Evolutionary conservation across 2,329 filamentous ascomycete species (phyloP).

Genomic region (Cytospora schulzeri): DNA sequence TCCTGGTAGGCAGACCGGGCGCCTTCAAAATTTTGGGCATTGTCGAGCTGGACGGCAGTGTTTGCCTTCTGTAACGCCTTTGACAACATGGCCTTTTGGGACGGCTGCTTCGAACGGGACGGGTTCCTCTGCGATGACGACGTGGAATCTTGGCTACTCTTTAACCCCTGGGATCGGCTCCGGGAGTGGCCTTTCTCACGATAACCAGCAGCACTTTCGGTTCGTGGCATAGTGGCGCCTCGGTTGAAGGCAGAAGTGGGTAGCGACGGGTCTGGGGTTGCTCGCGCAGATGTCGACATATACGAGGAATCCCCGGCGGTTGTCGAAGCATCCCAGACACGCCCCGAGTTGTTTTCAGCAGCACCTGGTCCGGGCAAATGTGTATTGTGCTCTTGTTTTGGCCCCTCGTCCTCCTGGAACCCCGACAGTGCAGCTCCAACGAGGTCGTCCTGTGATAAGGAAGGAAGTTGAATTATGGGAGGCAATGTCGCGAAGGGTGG

Average conservation of each 20-base stretch:
- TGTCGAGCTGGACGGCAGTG: constrained; percentile 91
- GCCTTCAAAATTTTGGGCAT: constrained; percentile 91
- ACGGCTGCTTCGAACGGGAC: constrained; percentile 53
- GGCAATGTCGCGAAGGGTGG: constrained; percentile 43
- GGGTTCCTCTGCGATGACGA: constrained; percentile 35
- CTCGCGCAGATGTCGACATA: constrained; percentile 27
- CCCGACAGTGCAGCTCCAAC: constrained; percentile 25
- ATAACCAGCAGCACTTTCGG: constrained; percentile 35
- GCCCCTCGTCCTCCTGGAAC: background rate
- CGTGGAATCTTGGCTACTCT: constrained; percentile 47
- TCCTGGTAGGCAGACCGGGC: constrained; percentile 89
- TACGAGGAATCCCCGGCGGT: constrained; percentile 28
- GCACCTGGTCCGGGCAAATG: constrained; percentile 28
- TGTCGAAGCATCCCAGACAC: constrained; percentile 34
- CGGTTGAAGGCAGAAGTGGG: constrained; percentile 26
- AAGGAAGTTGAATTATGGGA: constrained; percentile 45
- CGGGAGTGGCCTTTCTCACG: constrained; percentile 45
- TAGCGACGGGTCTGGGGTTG: constrained; percentile 22
- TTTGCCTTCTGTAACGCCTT: constrained; percentile 94
- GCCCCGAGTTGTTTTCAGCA: constrained; percentile 27
- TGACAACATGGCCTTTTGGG: constrained; percentile 96
- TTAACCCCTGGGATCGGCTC: constrained; percentile 48
- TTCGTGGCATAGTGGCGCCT: constrained; percentile 38
- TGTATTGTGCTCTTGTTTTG: constrained; percentile 15
- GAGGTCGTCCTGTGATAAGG: constrained; percentile 42